Base-by-base conservation (phyloP, 805 yeast genomes). In the Pachysolen tannophilus region DNA sequence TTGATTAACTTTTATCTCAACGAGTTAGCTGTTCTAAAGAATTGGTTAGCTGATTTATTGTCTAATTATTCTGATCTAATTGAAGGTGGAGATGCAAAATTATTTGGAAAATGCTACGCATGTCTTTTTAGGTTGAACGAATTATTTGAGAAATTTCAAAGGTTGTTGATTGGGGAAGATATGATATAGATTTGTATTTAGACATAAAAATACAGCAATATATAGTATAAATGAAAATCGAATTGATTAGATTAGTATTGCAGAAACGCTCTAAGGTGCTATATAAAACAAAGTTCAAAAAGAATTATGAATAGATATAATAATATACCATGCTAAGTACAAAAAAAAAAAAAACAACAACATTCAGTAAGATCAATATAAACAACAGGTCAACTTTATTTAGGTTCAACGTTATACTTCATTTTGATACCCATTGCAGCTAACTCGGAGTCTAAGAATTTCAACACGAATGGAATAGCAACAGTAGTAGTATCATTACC, bases 401-500 rank as follows among this genome's bases (percentile, higher is more conserved):
- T 60, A 32, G 87, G 95, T 35, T 71, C 78, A 34, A 88, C 94
- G 50, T 84, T 84, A 64, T 85, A 90, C 44, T 81, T 78, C 81
- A 92, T 70, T 60, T 83, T 79, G 47, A 92, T 87, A 63, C 97
- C 97, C 98, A 92, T 92, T 11, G 98, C 97, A 13, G 94, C 77
- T 47, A 92, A 71, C 60, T 92, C 98, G 23, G 95, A 84, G 52
- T 92, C 97, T 55, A 92, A 69, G 56, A 90, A 92, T 56, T 88
- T 83, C 70, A 92, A 73, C 23, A 92, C 98, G 56, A 88, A 92
- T 38, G 98, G 98, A 56, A 92, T 82, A 30, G 96, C 96, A 45
- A 92, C 92, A 1, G 95, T 82, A 3, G 97, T 82, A n/a, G 96
- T 86, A 42, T 92, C 72, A 41, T 75, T 78, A 53, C 98, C 98